Evolutionary conservation across 2,329 filamentous ascomycete genomes (phyloP).

Genomic region (Pezicula neosporulosa): DNA sequence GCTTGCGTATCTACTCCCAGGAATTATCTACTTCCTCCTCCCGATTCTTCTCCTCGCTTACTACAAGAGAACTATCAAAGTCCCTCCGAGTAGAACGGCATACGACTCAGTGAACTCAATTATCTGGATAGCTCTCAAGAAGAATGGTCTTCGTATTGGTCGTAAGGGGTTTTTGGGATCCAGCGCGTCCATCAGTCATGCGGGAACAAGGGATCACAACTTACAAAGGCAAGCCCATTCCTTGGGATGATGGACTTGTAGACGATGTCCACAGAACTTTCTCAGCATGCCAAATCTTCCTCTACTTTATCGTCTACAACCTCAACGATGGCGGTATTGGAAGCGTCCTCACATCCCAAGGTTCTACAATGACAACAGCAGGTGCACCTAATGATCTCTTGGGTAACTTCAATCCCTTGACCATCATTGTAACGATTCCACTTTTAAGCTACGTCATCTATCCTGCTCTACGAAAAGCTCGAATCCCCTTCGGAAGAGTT

Average conservation of each 20-base stretch:
- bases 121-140: constrained; percentile 56
- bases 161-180: constrained; percentile 59
- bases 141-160: constrained; percentile 55
- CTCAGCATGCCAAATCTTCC: constrained; percentile 64
- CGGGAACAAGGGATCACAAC: constrained; percentile 38
- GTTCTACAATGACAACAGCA: constrained; percentile 51
- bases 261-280: constrained; percentile 70
- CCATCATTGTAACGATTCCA: constrained; percentile 70
- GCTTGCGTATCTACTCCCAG: constrained; percentile 42
- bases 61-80: constrained; percentile 48
- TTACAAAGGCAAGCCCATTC: constrained; percentile 70
- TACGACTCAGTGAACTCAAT: constrained; percentile 62
- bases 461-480: constrained; percentile 57
- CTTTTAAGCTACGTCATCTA: constrained; percentile 64
- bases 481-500: constrained; percentile 66
- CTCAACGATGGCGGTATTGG: constrained; percentile 38
- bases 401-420: constrained; percentile 69
- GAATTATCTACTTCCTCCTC: constrained; percentile 58
- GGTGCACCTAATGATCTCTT: constrained; percentile 75
- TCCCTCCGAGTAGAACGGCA: constrained; percentile 67
- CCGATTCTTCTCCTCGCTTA: constrained; percentile 43
- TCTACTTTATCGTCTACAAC: constrained; percentile 40
- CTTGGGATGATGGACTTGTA: constrained; percentile 76
- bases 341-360: constrained; percentile 42
- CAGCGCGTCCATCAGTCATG: constrained; percentile 61